These are phyloP conservation scores for Trichosporon sp. DNA, from an alignment of 1,284 basidiomycete genomes.

Conservation along the genomic window DNA sequence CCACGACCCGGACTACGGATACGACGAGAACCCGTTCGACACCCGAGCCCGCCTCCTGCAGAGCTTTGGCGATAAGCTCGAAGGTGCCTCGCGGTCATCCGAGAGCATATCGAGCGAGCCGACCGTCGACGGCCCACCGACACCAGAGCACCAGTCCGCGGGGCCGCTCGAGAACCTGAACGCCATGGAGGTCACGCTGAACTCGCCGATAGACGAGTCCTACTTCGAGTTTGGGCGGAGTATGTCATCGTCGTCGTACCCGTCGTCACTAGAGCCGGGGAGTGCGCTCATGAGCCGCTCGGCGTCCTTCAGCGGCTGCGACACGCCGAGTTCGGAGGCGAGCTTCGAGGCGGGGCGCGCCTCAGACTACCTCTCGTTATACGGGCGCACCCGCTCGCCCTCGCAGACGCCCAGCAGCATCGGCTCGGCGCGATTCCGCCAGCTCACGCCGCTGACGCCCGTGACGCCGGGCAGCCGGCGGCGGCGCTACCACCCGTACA, in stretches of 20 bases:
- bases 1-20: conserved; percentile 21
- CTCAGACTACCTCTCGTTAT: conserved; percentile 16
- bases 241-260: not conserved
- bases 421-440: conserved; percentile 5
- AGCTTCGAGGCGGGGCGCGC: conserved; percentile 19
- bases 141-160: not conserved
- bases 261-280: not conserved
- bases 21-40: conserved; percentile 25
- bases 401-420: conserved; percentile 3
- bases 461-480: conserved; percentile 10
- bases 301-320: conserved; percentile 10
- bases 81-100: not conserved
- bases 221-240: conserved; percentile 5
- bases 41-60: conserved; percentile 14
- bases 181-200: not conserved
- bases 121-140: not conserved
- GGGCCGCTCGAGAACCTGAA: not conserved
- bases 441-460: conserved; percentile 11
- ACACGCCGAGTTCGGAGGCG: conserved; percentile 16
- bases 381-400: conserved; percentile 10
- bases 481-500: not conserved
- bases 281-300: conserved; percentile 9
- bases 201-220: not conserved
- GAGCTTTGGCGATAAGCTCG: not conserved
- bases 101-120: not conserved